Base-by-base conservation (phyloP, 805 yeast genomes). In the Pichia pseudocactophila region DNA sequence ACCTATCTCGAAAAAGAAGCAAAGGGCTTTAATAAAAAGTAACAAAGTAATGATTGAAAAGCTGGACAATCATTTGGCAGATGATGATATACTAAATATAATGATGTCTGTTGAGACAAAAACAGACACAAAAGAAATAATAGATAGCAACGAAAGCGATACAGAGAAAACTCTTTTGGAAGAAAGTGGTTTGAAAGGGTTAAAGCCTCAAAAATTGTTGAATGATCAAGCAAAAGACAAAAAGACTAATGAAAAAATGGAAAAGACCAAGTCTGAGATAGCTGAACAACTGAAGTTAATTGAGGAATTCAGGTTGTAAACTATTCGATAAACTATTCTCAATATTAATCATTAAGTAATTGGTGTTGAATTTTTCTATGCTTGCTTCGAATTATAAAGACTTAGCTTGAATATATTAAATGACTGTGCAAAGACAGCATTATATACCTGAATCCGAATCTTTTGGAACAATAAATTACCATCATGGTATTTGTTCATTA, bases 241-340 rank as follows among this genome's bases (percentile, higher is more conserved):
- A 28, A 39, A 46, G 13, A 41, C 37, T 3, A 51, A 55, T 37
- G 54, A 53, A 22, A 46, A 52, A 36, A 56, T 61, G 26, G 60
- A 62, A 48, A 46, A 56, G 45, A 62, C 66, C 4, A 69, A 69
- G n/a, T 51, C 55, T 32, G 77, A 71, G 40, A 48, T 74, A 28
- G 58, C 64, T 15, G 56, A 56, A 37, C 79, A 74, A 53, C 49
- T 74, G 45, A 77, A 74, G 43, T 46, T 73, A 50, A 61, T 74
- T 17, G 65, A 70, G 16, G 75, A 68, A 4, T 64, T 73, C 58
- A 68, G 55, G 25, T 53, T 68, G 26, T 48, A 30, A 36, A n/a
- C n/a, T n/a, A n/a, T n/a, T n/a, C n/a, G n/a, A n/a, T n/a, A n/a
- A n/a, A n/a, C n/a, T n/a, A n/a, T n/a, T n/a, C n/a, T n/a, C n/a